Evolutionary conservation across 1,284 basidiomycete genomes (phyloP), one percentile per base, ranked within the genome.

Genomic region (Kwoniella shivajii): DNA sequence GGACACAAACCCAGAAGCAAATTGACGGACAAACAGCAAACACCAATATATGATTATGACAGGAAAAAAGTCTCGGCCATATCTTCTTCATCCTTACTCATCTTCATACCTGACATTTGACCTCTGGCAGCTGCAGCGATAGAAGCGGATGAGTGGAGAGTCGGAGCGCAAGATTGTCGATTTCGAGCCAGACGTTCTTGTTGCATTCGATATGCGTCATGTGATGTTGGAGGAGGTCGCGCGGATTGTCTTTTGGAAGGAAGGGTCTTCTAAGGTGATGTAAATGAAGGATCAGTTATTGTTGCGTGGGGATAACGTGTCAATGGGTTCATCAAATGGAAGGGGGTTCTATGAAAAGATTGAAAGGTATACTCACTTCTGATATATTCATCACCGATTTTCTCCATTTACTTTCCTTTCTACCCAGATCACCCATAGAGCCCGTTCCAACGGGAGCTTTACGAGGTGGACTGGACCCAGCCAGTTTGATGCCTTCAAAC

Each of bases 1-100:
- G n/a, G n/a, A n/a, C n/a, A n/a, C n/a, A n/a, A n/a, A n/a, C n/a
- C n/a, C n/a, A n/a, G n/a, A n/a, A n/a, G n/a, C n/a, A n/a, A n/a
- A n/a, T n/a, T n/a, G n/a, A n/a, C n/a, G n/a, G n/a, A n/a, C n/a
- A 18, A 18, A 39, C 38, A 18, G 31, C 9, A 45, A 24, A 24
- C 43, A 42, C 41, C n/a, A n/a, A n/a, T n/a, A n/a, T n/a, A n/a
- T 20, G 24, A 31, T 53, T 64, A 72, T 30, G 64, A 64, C 66
- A 74, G 57, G 70, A 77, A 77, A 61, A 73, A 73, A 4, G 68
- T 68, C 67, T 77, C 75, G 41, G 69, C 69, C 30, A 68, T 47
- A 37, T 71, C 67, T 49, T 59, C 61, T 18, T 72, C 65, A 41
- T 74, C 72, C 55, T 74, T 71, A n/a, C 41, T 55, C 54, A 60